Conservation (phyloP, 208 protist genomes). For the Wallacemonas sp. region DNA sequence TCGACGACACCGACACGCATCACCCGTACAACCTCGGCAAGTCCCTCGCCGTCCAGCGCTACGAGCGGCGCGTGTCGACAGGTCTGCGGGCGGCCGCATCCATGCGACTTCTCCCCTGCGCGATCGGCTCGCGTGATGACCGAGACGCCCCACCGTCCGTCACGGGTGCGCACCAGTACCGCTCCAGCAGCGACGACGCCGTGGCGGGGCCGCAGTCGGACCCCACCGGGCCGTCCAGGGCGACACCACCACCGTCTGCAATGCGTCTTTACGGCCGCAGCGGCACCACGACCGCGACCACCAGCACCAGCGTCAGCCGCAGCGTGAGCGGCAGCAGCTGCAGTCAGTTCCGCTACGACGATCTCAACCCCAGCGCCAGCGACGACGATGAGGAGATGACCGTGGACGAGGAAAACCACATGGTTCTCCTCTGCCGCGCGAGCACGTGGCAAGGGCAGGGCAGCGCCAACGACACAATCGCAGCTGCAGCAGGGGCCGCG, state of each 20-base stretch:
- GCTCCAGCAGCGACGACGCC: too few species aligned
- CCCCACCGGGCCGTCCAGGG: too few species aligned
- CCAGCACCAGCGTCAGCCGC: too few species aligned
- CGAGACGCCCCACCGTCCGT: background rate
- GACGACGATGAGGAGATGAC: background rate
- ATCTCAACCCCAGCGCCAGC: background rate
- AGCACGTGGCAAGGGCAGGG: background rate
- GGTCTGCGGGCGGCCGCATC: conserved; percentile 35
- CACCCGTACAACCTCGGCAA: conserved; percentile 69
- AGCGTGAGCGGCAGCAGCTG: too few species aligned
- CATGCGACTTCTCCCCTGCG: background rate
- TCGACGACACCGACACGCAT: conserved; percentile 78
- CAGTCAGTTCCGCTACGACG: too few species aligned
- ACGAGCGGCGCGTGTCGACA: conserved; percentile 36
- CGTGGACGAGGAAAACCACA: background rate
- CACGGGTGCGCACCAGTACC: background rate
- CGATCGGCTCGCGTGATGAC: background rate
- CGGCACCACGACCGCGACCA: too few species aligned
- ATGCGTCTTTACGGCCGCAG: too few species aligned
- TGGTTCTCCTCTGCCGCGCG: background rate
- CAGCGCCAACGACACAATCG: too few species aligned
- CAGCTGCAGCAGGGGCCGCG: too few species aligned
- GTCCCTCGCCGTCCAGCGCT: conserved; percentile 39
- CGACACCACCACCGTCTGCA: too few species aligned
- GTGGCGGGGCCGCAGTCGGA: too few species aligned